Percentiles rank a stretch among this genome's conserved stretches.
Evolutionary conservation across 169 alveolate species (phyloP).

Genomic region (Cryptosporidium muris): DNA sequence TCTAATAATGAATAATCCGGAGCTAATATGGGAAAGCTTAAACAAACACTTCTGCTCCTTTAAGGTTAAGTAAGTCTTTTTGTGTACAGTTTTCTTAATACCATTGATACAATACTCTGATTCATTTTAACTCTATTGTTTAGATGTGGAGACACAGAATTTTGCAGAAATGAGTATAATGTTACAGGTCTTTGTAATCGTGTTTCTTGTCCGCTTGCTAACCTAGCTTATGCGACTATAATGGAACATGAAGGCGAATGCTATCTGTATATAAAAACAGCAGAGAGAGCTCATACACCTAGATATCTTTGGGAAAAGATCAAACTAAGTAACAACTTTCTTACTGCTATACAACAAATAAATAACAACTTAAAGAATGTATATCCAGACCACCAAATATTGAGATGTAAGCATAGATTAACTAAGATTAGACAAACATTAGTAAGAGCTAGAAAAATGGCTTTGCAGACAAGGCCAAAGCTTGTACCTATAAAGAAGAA

Average conservation of each 20-base stretch:
- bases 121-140: background rate
- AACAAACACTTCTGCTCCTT: constrained; percentile 80
- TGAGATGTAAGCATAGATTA: constrained; percentile 95
- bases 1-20: constrained; percentile 64
- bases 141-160: constrained; percentile 84
- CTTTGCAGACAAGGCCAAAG: constrained; percentile 79
- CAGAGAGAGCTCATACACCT: constrained; percentile 98
- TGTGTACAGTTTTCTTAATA: background rate
- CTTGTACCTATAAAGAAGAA: constrained; percentile 95
- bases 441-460: constrained; percentile 90
- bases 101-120: background rate
- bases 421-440: constrained; percentile 94
- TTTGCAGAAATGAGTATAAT: constrained; percentile 91
- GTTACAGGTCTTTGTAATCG: constrained; percentile 98
- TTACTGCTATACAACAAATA: constrained; percentile 91
- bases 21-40: constrained; percentile 50
- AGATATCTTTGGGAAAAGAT: constrained; percentile 95
- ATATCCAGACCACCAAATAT: constrained; percentile 92
- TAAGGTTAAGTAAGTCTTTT: constrained; percentile 81
- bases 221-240: constrained; percentile 96
- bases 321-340: constrained; percentile 89
- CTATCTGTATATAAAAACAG: constrained; percentile 95
- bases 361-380: constrained; percentile 91
- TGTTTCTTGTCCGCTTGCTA: constrained; percentile 97
- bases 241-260: constrained; percentile 94